Base-by-base conservation (phyloP, 352 stramenopile genomes). In the Blastocystis sp. region DNA sequence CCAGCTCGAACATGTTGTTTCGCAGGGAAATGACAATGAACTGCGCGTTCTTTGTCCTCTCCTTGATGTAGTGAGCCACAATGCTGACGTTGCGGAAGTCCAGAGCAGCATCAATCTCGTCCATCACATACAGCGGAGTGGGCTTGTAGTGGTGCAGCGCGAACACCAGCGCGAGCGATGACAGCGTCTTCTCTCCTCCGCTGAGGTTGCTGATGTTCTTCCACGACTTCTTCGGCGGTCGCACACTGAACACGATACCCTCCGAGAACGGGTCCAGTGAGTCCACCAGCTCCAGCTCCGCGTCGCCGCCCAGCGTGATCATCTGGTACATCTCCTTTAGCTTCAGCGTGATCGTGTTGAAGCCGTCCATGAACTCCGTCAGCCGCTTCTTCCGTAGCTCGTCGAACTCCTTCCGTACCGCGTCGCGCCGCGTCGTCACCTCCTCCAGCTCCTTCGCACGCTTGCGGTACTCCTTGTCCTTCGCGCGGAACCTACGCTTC, bases 1-100 rank as follows among this genome's bases (percentile, higher is more conserved):
- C 97, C 28, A 99, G 93, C 91, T 99, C 97, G 89, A 99, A 99
- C 96, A 99, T 99, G 91, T 99, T 99, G 92, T 99, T 99, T 14
- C 96, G 94, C 59, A 99, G 93, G 24, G 95, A 98, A 89, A 99
- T 99, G 90, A 99, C 98, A 90, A 99, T 96, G 89, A 99, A 99
- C 90, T 99, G 97, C 11, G 97, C 96, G 90, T 99, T 98, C 84
- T 98, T 97, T 28, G 96, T 99, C 43, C 97, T 93, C 91, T 99
- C 95, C 92, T 99, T 99, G 93, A 99, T 99, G 91, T 99, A 99
- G 91, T 99, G 98, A 64, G 94, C 96, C 28, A 99, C 96, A 89
- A 99, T 99, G 38, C 95, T 98, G 40, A 99, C 97, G 91, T 99
- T 99, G 92, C 98, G 98, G 91, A 98, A 99, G 89, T 99, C 97